These are phyloP conservation scores for Moesziomyces parantarcticus DNA, from an alignment of 1,284 basidiomycete species.

Conservation along the genomic window DNA sequence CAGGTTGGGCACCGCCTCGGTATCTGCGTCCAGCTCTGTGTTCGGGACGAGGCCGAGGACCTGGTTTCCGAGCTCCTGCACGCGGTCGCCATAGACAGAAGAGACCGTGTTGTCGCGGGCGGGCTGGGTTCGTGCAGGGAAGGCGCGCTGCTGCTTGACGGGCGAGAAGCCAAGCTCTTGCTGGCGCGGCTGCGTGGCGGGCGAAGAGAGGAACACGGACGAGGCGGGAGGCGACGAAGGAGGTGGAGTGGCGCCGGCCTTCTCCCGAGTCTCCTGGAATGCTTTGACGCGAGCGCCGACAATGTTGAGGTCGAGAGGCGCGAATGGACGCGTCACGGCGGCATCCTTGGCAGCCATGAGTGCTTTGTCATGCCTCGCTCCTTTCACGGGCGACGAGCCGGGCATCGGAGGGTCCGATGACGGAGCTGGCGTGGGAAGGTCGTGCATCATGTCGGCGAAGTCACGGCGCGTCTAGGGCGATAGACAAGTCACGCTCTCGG, in stretches of 20 bases:
- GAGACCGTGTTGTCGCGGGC: slow-evolving; percentile 6
- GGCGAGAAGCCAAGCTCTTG: slow-evolving; percentile 32
- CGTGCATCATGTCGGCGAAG: slow-evolving; percentile 39
- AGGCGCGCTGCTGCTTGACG: slow-evolving; percentile 36
- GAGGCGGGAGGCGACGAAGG: slow-evolving; percentile 43
- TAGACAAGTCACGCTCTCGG: neutral
- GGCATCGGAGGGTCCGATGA: slow-evolving; percentile 51
- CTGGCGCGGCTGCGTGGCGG: slow-evolving; percentile 14
- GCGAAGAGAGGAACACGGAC: slow-evolving; percentile 32
- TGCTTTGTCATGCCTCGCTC: slow-evolving; percentile 13
- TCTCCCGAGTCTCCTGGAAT: slow-evolving; percentile 24
- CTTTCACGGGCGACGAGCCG: slow-evolving; percentile 39
- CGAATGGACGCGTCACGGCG: slow-evolving; percentile 26
- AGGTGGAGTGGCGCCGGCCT: slow-evolving; percentile 41
- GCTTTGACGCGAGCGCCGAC: slow-evolving; percentile 28
- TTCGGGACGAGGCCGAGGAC: slow-evolving; percentile 32
- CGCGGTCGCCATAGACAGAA: neutral
- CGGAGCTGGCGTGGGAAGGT: slow-evolving; percentile 48
- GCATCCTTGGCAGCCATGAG: slow-evolving; percentile 14
- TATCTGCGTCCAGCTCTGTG: slow-evolving; percentile 26
- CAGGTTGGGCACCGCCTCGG: slow-evolving; percentile 22
- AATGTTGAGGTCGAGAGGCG: slow-evolving; percentile 38
- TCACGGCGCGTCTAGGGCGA: neutral
- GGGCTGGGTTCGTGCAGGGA: slow-evolving; percentile 10
- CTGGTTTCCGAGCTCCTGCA: slow-evolving; percentile 2